A percentile compares a stretch with the other conserved stretches of the same genome.
These are phyloP conservation scores for Immersiella caudata DNA, from an alignment of 495 filamentous ascomycete species.

Conservation along the genomic window DNA sequence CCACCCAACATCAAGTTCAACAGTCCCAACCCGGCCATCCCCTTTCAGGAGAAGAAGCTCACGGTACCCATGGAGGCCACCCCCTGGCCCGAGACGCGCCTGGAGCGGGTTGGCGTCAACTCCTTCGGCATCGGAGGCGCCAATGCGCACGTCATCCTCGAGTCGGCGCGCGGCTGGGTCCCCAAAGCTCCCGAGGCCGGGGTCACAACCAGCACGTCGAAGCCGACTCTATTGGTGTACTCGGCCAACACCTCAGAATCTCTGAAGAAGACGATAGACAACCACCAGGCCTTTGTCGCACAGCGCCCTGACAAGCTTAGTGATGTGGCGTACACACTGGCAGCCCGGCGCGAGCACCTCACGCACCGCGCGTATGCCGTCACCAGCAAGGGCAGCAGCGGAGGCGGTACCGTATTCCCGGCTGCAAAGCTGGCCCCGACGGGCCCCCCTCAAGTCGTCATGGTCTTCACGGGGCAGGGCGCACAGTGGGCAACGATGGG, in stretches of 20 bases:
- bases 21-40: constrained; percentile 37
- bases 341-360: constrained; percentile 1
- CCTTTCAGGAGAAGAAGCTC: constrained; percentile 32
- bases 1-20: constrained; percentile 39
- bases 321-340: constrained; percentile 15
- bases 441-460: not conserved
- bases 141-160: constrained; percentile 61
- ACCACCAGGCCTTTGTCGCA: not conserved
- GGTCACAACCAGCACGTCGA: not conserved
- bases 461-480: constrained; percentile 34
- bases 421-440: not conserved
- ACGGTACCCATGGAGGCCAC: constrained; percentile 33
- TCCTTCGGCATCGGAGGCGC: constrained; percentile 63
- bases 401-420: too few relatives aligned
- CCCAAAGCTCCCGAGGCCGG: constrained; percentile 14
- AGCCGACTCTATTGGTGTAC: not conserved
- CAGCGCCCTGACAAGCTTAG: not conserved
- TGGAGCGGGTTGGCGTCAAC: constrained; percentile 54
- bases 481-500: constrained; percentile 32
- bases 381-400: too few relatives aligned
- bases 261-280: constrained; percentile 15
- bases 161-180: constrained; percentile 32
- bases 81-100: constrained; percentile 34
- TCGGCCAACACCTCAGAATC: constrained; percentile 4
- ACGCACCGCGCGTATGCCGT: constrained; percentile 6